Conservation (phyloP, 1,284 basidiomycete genomes). For the Hymenochaete sp. region DNA sequence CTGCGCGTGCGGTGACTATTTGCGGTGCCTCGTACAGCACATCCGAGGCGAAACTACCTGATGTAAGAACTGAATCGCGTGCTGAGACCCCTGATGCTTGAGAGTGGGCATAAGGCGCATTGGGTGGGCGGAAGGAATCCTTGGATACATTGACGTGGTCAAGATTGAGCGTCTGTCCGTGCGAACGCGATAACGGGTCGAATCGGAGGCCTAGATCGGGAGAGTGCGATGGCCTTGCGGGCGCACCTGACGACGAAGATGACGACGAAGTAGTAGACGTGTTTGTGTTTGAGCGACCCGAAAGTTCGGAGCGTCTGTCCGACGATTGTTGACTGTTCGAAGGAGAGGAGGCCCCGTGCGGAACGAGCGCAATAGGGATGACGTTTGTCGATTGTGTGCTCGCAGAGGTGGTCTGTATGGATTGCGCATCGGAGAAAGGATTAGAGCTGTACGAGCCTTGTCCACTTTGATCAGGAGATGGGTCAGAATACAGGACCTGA, state of each 20-base stretch:
- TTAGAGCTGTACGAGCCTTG: constrained; percentile 38
- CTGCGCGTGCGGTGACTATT: constrained; percentile 61
- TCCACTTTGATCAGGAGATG: background rate
- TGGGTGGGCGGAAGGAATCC: constrained; percentile 37
- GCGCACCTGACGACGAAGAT: constrained; percentile 32
- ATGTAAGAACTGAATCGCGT: constrained; percentile 63
- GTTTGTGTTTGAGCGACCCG: too few species aligned
- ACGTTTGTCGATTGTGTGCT: constrained; percentile 71
- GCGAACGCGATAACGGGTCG: constrained; percentile 17
- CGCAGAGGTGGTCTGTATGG: constrained; percentile 65
- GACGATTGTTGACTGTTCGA: constrained; percentile 38
- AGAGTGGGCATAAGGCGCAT: constrained; percentile 40
- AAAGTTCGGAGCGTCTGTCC: too few species aligned
- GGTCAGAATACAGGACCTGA: background rate
- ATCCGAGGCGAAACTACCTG: constrained; percentile 66
- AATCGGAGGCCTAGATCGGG: constrained; percentile 37
- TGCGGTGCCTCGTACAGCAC: constrained; percentile 72
- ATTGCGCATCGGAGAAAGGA: constrained; percentile 68
- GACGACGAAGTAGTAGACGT: too few species aligned
- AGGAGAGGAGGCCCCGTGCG: constrained; percentile 49
- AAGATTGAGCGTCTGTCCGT: constrained; percentile 44
- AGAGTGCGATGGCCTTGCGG: constrained; percentile 52
- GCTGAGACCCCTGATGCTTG: constrained; percentile 45
- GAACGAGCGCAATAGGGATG: constrained; percentile 72
- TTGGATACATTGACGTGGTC: constrained; percentile 54